phyloP scores from a whole-genome alignment of 371 early-diverging fungal species.

The Blakeslea trispora region DNA sequence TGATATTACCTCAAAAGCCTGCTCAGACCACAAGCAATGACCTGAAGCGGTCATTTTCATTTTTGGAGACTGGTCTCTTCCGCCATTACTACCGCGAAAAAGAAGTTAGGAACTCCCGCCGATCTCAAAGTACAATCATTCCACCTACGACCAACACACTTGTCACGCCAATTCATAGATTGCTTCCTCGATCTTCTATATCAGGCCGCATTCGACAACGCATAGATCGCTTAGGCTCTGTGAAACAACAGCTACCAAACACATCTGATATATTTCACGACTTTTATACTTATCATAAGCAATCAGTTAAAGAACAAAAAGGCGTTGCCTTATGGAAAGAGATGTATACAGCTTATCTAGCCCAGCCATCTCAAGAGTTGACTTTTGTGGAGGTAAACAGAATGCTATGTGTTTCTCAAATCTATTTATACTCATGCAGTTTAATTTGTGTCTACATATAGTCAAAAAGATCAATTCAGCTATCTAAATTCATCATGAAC shows the following conservation, averaged over 20 bases:
- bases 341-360: constrained; percentile 16
- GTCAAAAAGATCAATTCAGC: constrained; percentile 25
- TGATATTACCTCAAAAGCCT: too few relatives aligned
- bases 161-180: constrained; percentile 3
- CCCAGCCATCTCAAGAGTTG: constrained; percentile 14
- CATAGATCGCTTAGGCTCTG: constrained; percentile 14
- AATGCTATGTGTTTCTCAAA: constrained; percentile 1
- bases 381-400: constrained; percentile 10
- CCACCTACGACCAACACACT: constrained; percentile 10
- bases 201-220: constrained; percentile 25
- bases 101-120: constrained; percentile 13
- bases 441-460: too few relatives aligned
- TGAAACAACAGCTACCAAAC: constrained; percentile 8
- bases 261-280: constrained; percentile 11
- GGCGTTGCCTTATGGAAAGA: constrained; percentile 21
- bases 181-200: constrained; percentile 12
- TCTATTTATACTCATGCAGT: constrained; percentile 7
- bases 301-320: constrained; percentile 17
- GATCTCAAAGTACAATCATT: constrained; percentile 19
- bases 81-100: not conserved
- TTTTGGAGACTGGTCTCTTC: constrained; percentile 33
- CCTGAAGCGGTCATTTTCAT: constrained; percentile 34
- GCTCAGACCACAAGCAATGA: constrained; percentile 3
- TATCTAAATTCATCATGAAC: constrained; percentile 32
- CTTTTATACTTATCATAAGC: constrained; percentile 4